These are phyloP conservation scores for Fusarium marasasianum DNA, from an alignment of 2,329 filamentous ascomycete species.

Conservation along the genomic window DNA sequence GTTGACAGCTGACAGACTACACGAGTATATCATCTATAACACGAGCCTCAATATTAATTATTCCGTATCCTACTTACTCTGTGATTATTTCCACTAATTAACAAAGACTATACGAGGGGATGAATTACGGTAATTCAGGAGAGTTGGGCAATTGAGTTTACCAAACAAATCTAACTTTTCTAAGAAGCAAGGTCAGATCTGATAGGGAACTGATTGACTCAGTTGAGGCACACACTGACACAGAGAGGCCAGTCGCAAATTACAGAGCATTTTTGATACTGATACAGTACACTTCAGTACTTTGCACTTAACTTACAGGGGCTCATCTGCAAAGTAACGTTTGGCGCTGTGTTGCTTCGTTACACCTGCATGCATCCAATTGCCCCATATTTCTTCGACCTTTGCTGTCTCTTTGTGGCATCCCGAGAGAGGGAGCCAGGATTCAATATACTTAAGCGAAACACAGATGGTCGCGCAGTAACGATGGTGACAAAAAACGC, in stretches of 20 bases:
- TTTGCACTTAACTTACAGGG: conserved; percentile 9
- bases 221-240: not conserved
- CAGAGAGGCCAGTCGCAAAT: not conserved
- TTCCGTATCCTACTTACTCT: not conserved
- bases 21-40: not conserved
- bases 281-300: not conserved
- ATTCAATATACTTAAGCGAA: conserved; percentile 17
- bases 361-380: conserved; percentile 23
- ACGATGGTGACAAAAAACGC: not conserved
- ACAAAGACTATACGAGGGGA: not conserved
- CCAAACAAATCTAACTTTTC: not conserved
- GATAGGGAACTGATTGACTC: conserved; percentile 12
- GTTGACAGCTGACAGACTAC: conserved; percentile 1
- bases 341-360: conserved; percentile 26
- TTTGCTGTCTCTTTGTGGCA: conserved; percentile 28
- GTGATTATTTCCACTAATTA: not conserved
- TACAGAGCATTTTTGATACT: not conserved
- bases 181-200: not conserved
- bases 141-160: not conserved
- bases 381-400: conserved; percentile 15
- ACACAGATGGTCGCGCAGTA: conserved; percentile 13
- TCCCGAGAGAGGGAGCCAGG: conserved; percentile 27
- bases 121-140: not conserved
- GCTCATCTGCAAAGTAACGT: conserved; percentile 31
- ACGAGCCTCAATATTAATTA: not conserved